These are phyloP conservation scores for Candida namnaoensis DNA, from an alignment of 805 yeast genomes.

Conservation along the genomic window DNA sequence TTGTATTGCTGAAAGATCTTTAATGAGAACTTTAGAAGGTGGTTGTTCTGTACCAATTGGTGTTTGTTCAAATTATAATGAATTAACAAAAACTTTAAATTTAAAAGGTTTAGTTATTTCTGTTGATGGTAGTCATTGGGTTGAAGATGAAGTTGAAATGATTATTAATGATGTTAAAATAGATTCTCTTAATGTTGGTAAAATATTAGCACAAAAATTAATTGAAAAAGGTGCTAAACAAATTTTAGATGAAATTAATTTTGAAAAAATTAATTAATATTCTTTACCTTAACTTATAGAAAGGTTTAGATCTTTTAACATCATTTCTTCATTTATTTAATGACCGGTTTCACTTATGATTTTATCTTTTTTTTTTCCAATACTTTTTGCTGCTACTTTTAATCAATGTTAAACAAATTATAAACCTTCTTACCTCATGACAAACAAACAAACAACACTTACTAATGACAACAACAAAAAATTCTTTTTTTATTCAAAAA, in stretches of 20 bases:
- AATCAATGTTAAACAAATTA: no score
- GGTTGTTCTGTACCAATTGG: slow-evolving; percentile 99
- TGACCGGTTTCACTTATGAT: no score
- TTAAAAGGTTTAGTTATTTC: slow-evolving; percentile 72
- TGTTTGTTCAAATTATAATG: slow-evolving; percentile 52
- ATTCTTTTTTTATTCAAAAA: no score
- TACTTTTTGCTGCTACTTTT: no score
- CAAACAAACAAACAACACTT: no score
- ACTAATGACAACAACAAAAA: no score
- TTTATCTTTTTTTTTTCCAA: no score
- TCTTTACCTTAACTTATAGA: no score
- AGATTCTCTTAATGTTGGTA: slow-evolving; percentile 70
- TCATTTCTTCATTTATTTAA: no score
- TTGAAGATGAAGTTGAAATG: slow-evolving; percentile 41
- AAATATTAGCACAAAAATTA: slow-evolving; percentile 55
- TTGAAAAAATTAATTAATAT: slow-evolving; percentile 43
- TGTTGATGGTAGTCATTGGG: slow-evolving; percentile 70
- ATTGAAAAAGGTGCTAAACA: slow-evolving; percentile 72
- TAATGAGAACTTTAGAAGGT: slow-evolving; percentile 87
- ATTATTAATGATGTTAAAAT: slow-evolving; percentile 28
- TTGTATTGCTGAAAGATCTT: slow-evolving; percentile 81
- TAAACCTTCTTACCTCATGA: no score
- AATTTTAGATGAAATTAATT: slow-evolving; percentile 75
- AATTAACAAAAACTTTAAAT: slow-evolving; percentile 34
- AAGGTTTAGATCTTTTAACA: no score